phyloP scores from a whole-genome alignment of 2,329 filamentous ascomycete genomes.

The Fusarium sp. region DNA sequence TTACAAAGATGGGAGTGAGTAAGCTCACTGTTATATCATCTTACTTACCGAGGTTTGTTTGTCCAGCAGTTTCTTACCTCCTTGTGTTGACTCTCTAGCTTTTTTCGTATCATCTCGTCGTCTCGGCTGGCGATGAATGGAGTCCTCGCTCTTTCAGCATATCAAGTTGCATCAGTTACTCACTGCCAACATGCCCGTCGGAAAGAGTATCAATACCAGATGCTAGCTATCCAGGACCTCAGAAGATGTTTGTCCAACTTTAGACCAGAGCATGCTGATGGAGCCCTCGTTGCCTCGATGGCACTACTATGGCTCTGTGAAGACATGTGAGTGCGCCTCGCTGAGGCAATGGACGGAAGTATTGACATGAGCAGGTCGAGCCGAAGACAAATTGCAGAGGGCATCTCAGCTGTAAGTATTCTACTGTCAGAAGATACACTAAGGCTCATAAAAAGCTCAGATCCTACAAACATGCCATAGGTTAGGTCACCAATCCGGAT shows the following conservation, averaged over 20 bases:
- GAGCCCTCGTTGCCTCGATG: constrained; percentile 19
- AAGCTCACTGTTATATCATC: constrained; percentile 18
- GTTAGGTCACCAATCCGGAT: not conserved
- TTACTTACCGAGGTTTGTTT: constrained; percentile 16
- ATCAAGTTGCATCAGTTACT: constrained; percentile 16
- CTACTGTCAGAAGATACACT: accelerated
- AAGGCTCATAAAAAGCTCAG: not conserved
- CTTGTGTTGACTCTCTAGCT: not conserved
- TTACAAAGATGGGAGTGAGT: constrained; percentile 16
- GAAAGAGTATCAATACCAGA: constrained; percentile 26
- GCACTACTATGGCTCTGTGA: constrained; percentile 19
- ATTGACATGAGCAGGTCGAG: constrained; percentile 7
- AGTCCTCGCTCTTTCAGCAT: constrained; percentile 16
- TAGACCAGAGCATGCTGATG: constrained; percentile 9
- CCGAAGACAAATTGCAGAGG: constrained; percentile 13
- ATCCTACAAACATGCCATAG: constrained; percentile 10
- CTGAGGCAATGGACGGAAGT: too few species aligned
- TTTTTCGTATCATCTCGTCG: constrained; percentile 13
- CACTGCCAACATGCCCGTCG: constrained; percentile 18
- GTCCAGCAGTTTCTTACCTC: not conserved
- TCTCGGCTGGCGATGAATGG: constrained; percentile 23
- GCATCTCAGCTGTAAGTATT: constrained; percentile 8
- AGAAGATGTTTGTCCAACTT: constrained; percentile 9
- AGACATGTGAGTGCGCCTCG: constrained; percentile 3
- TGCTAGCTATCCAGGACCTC: constrained; percentile 21